A percentile compares a stretch with the other conserved stretches of the same genome.
Conservation (phyloP, 2,329 filamentous ascomycete species). For the Microsporum audouinii region DNA sequence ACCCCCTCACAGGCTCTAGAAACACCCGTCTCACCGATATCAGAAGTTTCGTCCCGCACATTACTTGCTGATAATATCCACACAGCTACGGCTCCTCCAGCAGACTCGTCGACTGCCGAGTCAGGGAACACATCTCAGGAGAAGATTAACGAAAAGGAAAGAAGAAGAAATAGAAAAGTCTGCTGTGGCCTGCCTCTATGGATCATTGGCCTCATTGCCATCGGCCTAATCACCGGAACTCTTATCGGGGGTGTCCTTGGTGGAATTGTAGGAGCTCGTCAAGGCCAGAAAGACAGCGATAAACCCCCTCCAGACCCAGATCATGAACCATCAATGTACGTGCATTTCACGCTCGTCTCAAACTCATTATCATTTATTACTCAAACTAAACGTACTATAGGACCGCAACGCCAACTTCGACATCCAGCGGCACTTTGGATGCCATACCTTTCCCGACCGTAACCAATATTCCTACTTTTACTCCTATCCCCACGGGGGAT, state of each 20-base stretch:
- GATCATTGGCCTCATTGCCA: conserved; percentile 36
- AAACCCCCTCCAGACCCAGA: neutral
- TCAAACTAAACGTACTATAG: neutral
- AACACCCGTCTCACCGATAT: conserved; percentile 20
- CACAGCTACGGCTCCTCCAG: neutral
- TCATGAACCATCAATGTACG: neutral
- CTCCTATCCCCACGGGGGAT: conserved; percentile 39
- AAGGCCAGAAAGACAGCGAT: conserved; percentile 18
- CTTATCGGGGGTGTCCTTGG: conserved; percentile 45
- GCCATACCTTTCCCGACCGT: conserved; percentile 34
- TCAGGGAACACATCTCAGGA: conserved; percentile 9
- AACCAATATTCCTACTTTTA: conserved; percentile 34
- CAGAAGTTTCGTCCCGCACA: conserved; percentile 25
- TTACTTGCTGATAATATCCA: conserved; percentile 13
- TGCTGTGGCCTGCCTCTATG: conserved; percentile 44
- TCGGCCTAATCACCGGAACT: conserved; percentile 39
- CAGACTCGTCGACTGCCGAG: conserved; percentile 9
- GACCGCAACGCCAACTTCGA: conserved; percentile 32
- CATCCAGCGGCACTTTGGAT: conserved; percentile 39
- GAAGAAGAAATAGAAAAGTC: conserved; percentile 32
- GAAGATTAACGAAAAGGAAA: conserved; percentile 35
- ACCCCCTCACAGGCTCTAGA: conserved; percentile 36
- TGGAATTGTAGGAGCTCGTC: conserved; percentile 39
- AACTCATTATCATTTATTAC: conserved; percentile 4
- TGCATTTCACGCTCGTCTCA: neutral